These are phyloP conservation scores for Sugiyamaella americana DNA, from an alignment of 805 yeast genomes.

Conservation along the genomic window DNA sequence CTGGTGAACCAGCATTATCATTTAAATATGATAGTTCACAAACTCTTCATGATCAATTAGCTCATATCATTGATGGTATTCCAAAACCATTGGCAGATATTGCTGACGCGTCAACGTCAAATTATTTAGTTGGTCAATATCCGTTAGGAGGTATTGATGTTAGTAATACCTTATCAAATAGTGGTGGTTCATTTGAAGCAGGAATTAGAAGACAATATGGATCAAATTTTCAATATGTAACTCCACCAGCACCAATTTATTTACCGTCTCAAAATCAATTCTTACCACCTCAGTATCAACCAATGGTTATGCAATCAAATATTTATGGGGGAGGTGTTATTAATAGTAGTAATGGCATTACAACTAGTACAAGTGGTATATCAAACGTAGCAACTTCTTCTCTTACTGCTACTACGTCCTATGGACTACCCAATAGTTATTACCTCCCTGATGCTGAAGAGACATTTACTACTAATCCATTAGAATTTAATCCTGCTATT, in stretches of 20 bases:
- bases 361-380: not conserved
- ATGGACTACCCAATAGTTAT: too few species aligned
- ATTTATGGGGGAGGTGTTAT: not conserved
- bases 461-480: not conserved
- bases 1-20: slow-evolving; percentile 71
- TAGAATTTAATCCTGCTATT: too few species aligned
- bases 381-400: not conserved
- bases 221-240: not conserved
- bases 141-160: slow-evolving; percentile 1
- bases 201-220: not conserved
- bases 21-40: slow-evolving; percentile 52
- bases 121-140: slow-evolving; percentile 3
- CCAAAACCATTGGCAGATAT: slow-evolving; percentile 28
- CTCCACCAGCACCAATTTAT: not conserved
- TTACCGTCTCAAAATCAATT: not conserved
- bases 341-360: too few species aligned
- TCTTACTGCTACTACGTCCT: not conserved
- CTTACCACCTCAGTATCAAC: not conserved
- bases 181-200: not conserved
- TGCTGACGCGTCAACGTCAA: slow-evolving; percentile 27
- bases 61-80: slow-evolving; percentile 22
- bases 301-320: not conserved
- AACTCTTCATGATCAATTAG: slow-evolving; percentile 34
- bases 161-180: too few species aligned
- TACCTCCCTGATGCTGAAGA: not conserved